Base-by-base conservation (phyloP, 345 rosid species). In the Eucalyptus sp. region DNA sequence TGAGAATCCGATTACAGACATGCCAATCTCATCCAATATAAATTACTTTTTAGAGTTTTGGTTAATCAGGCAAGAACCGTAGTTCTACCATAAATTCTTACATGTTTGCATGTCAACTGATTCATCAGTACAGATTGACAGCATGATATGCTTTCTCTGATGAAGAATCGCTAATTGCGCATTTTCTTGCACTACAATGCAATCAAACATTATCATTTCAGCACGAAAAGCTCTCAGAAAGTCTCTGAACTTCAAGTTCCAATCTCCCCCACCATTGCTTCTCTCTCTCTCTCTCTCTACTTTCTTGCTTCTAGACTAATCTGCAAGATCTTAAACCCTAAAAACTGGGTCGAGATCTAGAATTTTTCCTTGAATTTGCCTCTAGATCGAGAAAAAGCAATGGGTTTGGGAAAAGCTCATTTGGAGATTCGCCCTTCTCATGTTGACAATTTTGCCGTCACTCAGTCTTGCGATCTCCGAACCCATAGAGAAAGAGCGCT, bases 361-460 rank as follows among this genome's bases (percentile, higher is more conserved):
- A 50, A 2, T 50, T 50, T 50, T 50, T 50, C 52, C 52, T 50
- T 1, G 52, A 50, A 50, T 50, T 50, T 50, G 52, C 52, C 18
- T 5, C 0, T 2, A 2, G 1, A 5, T 50, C 52, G 7, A 1
- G 52, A 50, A 50, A 50, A 50, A 50, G 3, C 52, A 50, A 50
- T 50, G 52, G 51, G 17, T 50, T 50, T 50, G 7, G 18, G 52
- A 14, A 50, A 46, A 5, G 14, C 17, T 1, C 52, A 50, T 2
- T 50, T 2, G 0, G 52, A 50, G 52, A 5, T 92, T 48, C 13
- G 50, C 50, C 50, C 50, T 48, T 48, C 13, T 48, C 1, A 3
- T 10, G 50, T 48, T 50, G 93, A 71, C 92, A 11, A 87, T 93
- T 86, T 76, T 94, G 58, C 80, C 94, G 5, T 89, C 93, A 44